phyloP scores from a whole-genome alignment of 345 rosid genomes.

The Gossypioides kirkii region DNA sequence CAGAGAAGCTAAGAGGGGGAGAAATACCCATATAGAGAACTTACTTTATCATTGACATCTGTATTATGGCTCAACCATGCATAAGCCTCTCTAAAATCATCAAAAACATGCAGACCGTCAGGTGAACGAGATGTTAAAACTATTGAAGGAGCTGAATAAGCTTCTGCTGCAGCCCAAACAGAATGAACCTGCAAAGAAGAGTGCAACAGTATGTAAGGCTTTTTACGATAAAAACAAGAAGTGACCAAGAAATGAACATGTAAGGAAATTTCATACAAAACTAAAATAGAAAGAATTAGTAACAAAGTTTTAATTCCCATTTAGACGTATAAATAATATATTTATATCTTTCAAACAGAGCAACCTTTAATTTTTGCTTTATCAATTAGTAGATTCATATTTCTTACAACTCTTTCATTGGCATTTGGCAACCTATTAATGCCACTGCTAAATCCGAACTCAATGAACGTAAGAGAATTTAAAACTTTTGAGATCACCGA shows the following conservation, averaged over 20 bases:
- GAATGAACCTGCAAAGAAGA: slow-evolving; percentile 72
- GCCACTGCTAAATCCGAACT: not conserved
- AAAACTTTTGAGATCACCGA: not conserved
- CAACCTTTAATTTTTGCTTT: not conserved
- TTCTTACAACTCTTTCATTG: not conserved
- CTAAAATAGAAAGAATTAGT: not conserved
- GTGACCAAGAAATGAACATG: not conserved
- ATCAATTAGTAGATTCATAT: not conserved
- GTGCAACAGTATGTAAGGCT: slow-evolving; percentile 2
- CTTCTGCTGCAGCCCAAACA: slow-evolving; percentile 99
- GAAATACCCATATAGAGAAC: slow-evolving; percentile 12
- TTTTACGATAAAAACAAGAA: not conserved
- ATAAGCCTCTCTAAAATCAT: slow-evolving; percentile 99
- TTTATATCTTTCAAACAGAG: not conserved
- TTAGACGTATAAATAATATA: not conserved
- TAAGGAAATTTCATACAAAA: not conserved
- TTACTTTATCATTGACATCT: slow-evolving; percentile 95
- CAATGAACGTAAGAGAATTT: not conserved
- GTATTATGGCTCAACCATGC: slow-evolving; percentile 96
- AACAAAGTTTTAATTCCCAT: not conserved
- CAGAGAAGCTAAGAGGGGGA: not conserved
- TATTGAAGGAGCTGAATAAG: slow-evolving; percentile 99
- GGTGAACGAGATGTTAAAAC: slow-evolving; percentile 72
- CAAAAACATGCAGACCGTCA: slow-evolving; percentile 90
- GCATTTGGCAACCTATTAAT: slow-evolving; percentile 1